Base-by-base conservation (phyloP, 2,329 filamentous ascomycete species). In the Mollisiaceae sp. region DNA sequence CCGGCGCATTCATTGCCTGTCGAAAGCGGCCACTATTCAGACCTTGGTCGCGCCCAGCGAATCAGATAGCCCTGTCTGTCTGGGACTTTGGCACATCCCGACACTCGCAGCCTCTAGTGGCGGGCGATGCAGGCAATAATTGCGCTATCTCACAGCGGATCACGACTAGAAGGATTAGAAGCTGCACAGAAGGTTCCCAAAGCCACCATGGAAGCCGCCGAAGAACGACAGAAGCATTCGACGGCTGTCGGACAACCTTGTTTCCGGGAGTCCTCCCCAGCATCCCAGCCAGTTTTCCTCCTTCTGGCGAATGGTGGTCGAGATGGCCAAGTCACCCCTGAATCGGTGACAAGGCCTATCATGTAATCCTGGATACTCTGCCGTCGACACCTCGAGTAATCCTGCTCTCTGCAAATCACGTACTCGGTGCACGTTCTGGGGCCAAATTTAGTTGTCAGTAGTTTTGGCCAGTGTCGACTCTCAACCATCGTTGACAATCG, bases 141-240 rank as follows among this genome's bases (percentile, higher is more conserved):
- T 60, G 57, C 62, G 62, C 64, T 62, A 59, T 61, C 61, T 56
- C 27, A 35, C 32, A 60, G 57, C 62, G 45, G 59, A 32, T 63
- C 32, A 35, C 20, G 59, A 58, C 67, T 72, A 70, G 69, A 72
- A 70, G 69, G 65, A 64, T 63, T 67, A 58, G 70, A 71, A 71
- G 20, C 63, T 67, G 65, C 69, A 70, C 61, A 43, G 71, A 72
- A 72, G 65, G 56, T 60, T 66, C 60, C 24, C 45, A 62, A 59
- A 71, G 68, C 67, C 69, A 70, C 70, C 55, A 68, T 69, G 66
- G 70, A 71, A 70, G 66, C 66, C 67, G 62, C 65, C 67, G 65
- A 70, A 67, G 61, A 57, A 68, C 67, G 62, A 66, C 47, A 61
- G 57, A 61, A 62, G 57, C 50, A 60, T 60, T 55, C 32, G 36